Percentiles rank a stretch among this genome's conserved stretches.
Conservation (phyloP, 1,284 basidiomycete genomes). For the Ustilago xerochloae region DNA sequence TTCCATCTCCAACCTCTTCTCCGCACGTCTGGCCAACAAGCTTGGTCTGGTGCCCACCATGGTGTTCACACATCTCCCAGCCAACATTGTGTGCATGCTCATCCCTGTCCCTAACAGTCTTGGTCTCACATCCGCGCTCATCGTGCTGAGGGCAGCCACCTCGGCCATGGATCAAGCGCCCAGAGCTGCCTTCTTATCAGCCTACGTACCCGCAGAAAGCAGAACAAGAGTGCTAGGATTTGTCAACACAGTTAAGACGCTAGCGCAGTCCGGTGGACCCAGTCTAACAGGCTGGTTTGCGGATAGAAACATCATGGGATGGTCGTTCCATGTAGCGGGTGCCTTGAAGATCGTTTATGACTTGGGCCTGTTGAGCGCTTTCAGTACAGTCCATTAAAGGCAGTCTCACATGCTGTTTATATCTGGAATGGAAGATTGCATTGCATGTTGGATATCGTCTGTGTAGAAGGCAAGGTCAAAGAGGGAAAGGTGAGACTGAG, state of each 20-base stretch:
- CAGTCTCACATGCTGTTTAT: background rate
- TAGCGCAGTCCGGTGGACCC: conserved; percentile 25
- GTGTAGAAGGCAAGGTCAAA: no score
- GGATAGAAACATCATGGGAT: conserved; percentile 6
- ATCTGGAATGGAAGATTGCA: background rate
- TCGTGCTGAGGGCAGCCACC: conserved; percentile 21
- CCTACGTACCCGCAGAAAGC: conserved; percentile 8
- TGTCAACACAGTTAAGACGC: conserved; percentile 20
- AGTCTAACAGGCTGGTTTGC: conserved; percentile 23
- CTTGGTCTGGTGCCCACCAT: conserved; percentile 22
- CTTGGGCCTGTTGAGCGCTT: conserved; percentile 22
- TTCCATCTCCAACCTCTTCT: conserved; percentile 29
- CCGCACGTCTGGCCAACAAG: conserved; percentile 13
- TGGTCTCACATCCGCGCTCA: conserved; percentile 11
- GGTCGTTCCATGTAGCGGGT: conserved; percentile 23
- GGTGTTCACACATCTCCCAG: conserved; percentile 25
- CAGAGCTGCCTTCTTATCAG: conserved; percentile 15
- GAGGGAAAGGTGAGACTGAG: no score
- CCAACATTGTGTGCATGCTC: conserved; percentile 13
- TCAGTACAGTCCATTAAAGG: conserved; percentile 8
- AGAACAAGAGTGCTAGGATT: conserved; percentile 18
- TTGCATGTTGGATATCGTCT: no score
- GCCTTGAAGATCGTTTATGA: conserved; percentile 19
- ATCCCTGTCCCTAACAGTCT: conserved; percentile 7
- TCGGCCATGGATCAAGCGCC: conserved; percentile 30